phyloP scores from a whole-genome alignment of 257 asterid genomes.

The Ballota nigra region DNA sequence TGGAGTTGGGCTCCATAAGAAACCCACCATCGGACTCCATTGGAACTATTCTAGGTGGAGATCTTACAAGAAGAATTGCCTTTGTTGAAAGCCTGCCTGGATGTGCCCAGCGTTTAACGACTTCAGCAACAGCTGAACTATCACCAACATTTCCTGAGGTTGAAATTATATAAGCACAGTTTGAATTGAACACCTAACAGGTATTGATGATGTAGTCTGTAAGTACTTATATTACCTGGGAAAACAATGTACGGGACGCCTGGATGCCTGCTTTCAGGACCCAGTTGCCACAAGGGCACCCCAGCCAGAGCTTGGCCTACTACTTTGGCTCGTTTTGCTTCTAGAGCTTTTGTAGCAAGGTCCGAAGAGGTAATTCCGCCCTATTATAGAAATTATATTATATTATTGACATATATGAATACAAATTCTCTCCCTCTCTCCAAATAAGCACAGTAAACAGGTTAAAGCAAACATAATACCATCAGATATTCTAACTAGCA shows the following conservation, averaged over 20 bases:
- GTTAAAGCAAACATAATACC: neutral
- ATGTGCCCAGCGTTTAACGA: conserved; percentile 72
- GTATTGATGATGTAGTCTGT: neutral
- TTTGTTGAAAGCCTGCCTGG: conserved; percentile 72
- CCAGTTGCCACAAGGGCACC: conserved; percentile 94
- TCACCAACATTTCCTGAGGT: conserved; percentile 95
- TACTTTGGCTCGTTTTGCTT: conserved; percentile 83
- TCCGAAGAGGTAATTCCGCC: conserved; percentile 99
- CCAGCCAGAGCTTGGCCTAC: conserved; percentile 97
- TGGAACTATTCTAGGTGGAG: neutral
- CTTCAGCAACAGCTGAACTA: conserved; percentile 80
- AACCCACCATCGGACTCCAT: too few species aligned
- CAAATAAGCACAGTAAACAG: neutral
- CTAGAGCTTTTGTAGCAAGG: conserved; percentile 93
- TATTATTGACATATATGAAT: neutral
- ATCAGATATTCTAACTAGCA: neutral
- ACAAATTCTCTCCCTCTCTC: neutral
- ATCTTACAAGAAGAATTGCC: conserved; percentile 78
- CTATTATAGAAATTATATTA: conserved; percentile 35
- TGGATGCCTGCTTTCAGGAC: conserved; percentile 97
- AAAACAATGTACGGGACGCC: conserved; percentile 91
- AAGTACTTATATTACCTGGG: conserved; percentile 58
- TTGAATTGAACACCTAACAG: conserved; percentile 6
- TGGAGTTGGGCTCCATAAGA: too few species aligned
- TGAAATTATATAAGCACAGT: conserved; percentile 17